Conservation (phyloP, 2,329 filamentous ascomycete genomes). For the Aspergillus unguis region DNA sequence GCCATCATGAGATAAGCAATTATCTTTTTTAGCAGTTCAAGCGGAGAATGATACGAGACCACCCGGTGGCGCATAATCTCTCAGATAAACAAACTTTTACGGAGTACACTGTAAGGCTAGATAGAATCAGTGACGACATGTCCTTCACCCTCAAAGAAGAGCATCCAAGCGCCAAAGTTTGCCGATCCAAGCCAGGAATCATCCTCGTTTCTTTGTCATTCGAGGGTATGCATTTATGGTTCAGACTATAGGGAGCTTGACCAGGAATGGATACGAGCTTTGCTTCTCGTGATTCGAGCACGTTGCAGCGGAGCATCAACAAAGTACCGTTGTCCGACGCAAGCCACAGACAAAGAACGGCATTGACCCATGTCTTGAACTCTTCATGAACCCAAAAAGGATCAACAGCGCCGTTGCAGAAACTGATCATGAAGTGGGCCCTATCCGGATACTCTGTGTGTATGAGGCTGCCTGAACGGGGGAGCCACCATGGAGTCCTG, state of each 20-base stretch:
- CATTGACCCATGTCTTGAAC: not conserved
- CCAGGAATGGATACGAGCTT: slow-evolving; percentile 5
- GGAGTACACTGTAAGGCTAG: too few species aligned
- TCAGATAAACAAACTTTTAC: too few species aligned
- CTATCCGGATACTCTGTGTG: not conserved
- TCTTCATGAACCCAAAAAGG: not conserved
- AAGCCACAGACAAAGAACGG: not conserved
- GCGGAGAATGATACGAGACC: not conserved
- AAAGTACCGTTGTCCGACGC: not conserved
- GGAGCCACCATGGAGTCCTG: not conserved
- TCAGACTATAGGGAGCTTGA: not conserved
- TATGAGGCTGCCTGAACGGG: too few species aligned
- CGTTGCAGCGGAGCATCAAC: not conserved
- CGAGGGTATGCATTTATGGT: not conserved
- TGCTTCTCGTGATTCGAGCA: not conserved
- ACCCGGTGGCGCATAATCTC: not conserved
- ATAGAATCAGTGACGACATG: not conserved
- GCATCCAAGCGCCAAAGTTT: not conserved
- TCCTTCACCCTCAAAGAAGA: not conserved
- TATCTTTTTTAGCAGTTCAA: not conserved
- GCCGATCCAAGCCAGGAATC: not conserved
- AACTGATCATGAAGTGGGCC: slow-evolving; percentile 4
- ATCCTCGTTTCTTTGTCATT: too few species aligned
- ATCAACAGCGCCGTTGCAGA: not conserved
- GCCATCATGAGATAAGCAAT: not conserved